A percentile compares a stretch with the other conserved stretches of the same genome.
Conservation (phyloP, 163 green algal species). For the Prototheca cutis region DNA sequence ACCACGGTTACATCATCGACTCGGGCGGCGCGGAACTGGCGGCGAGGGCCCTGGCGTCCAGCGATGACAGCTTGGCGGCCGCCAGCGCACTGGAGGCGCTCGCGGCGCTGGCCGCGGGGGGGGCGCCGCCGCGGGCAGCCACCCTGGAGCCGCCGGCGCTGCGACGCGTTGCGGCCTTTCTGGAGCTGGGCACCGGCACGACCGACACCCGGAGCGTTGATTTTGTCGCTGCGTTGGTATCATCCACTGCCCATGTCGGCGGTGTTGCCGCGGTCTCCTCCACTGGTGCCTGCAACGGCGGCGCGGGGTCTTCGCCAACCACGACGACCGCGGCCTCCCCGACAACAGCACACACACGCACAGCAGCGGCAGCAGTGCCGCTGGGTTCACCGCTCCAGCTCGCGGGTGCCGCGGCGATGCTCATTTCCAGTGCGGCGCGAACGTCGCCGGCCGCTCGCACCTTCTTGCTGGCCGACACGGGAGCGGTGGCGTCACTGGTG, state of each 20-base stretch:
- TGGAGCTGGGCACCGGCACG: background rate
- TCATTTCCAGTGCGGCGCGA: conserved; percentile 4
- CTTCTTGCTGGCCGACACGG: background rate
- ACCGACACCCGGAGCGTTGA: conserved; percentile 2
- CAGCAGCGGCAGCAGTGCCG: no score
- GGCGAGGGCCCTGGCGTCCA: background rate
- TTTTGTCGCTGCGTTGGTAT: no score
- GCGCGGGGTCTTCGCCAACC: no score
- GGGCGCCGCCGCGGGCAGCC: conserved; percentile 13
- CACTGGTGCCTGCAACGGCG: no score
- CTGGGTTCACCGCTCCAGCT: background rate
- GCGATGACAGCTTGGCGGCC: background rate
- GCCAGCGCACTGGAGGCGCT: conserved; percentile 1
- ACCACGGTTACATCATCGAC: conserved; percentile 27
- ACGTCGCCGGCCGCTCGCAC: background rate
- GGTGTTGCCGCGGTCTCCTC: no score
- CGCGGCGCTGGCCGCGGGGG: conserved; percentile 6
- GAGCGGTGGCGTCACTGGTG: background rate
- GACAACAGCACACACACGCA: no score
- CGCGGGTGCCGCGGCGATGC: background rate
- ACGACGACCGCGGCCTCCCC: no score
- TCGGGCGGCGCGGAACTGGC: conserved; percentile 19
- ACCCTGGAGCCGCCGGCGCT: conserved; percentile 4
- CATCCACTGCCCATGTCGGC: no score
- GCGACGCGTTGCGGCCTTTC: conserved; percentile 1